Base-by-base conservation (phyloP, 1,284 basidiomycete species). In the Heterobasidion irregulare region DNA sequence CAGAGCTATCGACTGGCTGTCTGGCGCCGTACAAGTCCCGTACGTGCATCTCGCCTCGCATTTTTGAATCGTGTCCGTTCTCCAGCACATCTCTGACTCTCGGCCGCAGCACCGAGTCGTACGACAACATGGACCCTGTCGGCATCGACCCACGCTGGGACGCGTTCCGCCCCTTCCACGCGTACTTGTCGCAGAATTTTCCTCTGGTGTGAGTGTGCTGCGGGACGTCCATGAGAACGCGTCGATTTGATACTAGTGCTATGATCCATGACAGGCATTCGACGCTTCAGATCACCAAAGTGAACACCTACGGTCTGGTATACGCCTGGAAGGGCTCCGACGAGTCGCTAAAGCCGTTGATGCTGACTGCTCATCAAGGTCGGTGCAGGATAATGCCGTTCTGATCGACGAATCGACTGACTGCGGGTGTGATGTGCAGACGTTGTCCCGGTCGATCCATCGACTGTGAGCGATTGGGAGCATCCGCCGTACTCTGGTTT, bases 281-380 rank as follows among this genome's bases (percentile, higher is more conserved):
- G 19, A 70, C 70, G 15, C 71, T 85, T 3, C 66, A 74, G 34
- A 64, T 83, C 52, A 78, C 75, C 1, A 77, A 79, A 58, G 79
- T 90, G 58, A 83, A 85, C 62, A 79, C 80, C 0, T 82, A 83
- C 57, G 88, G 82, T 0, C 66, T 89, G 15, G 71, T 89, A 0
- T 88, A 78, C 62, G 76, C 77, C 10, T 86, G 84, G 79, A 65
- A 73, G 44, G 89, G 88, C 46, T 74, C 75, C 0, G 74, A 84
- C 57, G 48, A 65, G 1, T 66, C 68, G 6, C 70, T 87, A 57
- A 84, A 88, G 65, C 88, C 87, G 0, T 63, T 88, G 2, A 72
- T 89, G 41, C 67, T 91, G 41, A 75, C 79, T n/a, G 84, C 75
- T 0, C 86, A 89, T 64, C 83, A 87, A 72, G 84, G 82, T 75